Conservation (phyloP, 2,329 filamentous ascomycete genomes). For the Microcyclospora tardicrescens region DNA sequence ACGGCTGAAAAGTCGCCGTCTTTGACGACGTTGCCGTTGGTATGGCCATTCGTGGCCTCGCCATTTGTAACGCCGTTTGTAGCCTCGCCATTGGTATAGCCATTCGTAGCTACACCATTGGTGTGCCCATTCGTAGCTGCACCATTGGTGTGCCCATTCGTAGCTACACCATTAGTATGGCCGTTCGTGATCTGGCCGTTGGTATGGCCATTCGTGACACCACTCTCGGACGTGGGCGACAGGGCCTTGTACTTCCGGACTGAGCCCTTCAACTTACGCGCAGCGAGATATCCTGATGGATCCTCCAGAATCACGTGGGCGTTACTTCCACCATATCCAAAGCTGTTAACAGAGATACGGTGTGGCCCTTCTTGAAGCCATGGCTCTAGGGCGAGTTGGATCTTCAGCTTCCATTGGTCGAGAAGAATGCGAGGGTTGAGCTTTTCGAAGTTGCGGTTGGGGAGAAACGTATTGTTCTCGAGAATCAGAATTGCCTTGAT, state of each 20-base stretch:
- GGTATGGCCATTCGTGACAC: no score
- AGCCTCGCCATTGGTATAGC: background rate
- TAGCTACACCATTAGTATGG: background rate
- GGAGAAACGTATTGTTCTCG: constrained; percentile 15
- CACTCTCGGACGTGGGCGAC: no score
- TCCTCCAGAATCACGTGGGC: constrained; percentile 17
- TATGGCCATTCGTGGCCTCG: background rate
- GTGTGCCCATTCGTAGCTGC: no score
- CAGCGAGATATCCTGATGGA: constrained; percentile 5
- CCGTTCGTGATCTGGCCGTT: background rate
- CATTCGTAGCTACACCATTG: no score
- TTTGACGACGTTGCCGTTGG: background rate
- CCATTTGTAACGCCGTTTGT: background rate
- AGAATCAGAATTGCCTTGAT: constrained; percentile 16
- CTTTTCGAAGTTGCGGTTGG: constrained; percentile 13
- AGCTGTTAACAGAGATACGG: constrained; percentile 3
- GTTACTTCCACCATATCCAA: constrained; percentile 9
- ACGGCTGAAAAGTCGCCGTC: background rate
- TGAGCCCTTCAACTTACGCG: constrained; percentile 2
- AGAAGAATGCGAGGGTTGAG: constrained; percentile 16
- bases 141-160: no score
- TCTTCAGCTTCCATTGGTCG: constrained; percentile 8
- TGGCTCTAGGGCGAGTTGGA: constrained; percentile 11
- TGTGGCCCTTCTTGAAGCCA: constrained; percentile 17
- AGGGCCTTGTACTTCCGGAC: background rate